phyloP scores from a whole-genome alignment of 2,329 filamentous ascomycete species.

The Trichoderma simmonsii region DNA sequence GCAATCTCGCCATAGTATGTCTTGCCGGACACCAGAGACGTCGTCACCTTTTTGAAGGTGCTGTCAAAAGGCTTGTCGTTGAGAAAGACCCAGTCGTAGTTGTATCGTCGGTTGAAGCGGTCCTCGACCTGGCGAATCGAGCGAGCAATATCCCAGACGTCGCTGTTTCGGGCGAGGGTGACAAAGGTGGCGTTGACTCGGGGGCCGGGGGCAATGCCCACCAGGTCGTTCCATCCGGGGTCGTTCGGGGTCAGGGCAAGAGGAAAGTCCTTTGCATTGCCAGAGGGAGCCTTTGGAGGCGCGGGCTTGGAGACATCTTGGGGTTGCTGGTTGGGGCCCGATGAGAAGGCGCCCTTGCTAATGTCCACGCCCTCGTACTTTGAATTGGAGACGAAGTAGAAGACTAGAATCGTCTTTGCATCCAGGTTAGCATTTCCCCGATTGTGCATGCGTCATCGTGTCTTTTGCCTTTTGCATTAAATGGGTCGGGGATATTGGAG shows the following conservation, averaged over 20 bases:
- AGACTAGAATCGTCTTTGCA: conserved; percentile 59
- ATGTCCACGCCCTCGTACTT: conserved; percentile 42
- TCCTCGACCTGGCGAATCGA: conserved; percentile 97
- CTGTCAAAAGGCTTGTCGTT: conserved; percentile 95
- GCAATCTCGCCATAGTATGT: conserved; percentile 89
- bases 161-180: conserved; percentile 86
- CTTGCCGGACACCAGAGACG: conserved; percentile 84
- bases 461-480: neutral
- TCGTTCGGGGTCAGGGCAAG: conserved; percentile 53
- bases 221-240: conserved; percentile 51
- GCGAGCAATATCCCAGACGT: conserved; percentile 94
- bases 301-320: conserved; percentile 20
- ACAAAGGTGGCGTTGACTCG: conserved; percentile 98
- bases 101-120: conserved; percentile 93
- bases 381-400: conserved; percentile 75
- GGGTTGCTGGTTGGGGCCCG: neutral
- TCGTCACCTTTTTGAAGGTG: conserved; percentile 88
- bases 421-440: conserved; percentile 20
- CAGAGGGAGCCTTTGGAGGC: conserved; percentile 25
- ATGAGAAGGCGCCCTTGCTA: neutral
- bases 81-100: conserved; percentile 99
- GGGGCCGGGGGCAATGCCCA: conserved; percentile 57
- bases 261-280: conserved; percentile 37
- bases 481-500: neutral
- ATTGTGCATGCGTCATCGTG: neutral